A percentile compares a stretch with the other conserved stretches of the same genome.
Conservation (phyloP, 345 rosid species). For the Lepidium africanum region DNA sequence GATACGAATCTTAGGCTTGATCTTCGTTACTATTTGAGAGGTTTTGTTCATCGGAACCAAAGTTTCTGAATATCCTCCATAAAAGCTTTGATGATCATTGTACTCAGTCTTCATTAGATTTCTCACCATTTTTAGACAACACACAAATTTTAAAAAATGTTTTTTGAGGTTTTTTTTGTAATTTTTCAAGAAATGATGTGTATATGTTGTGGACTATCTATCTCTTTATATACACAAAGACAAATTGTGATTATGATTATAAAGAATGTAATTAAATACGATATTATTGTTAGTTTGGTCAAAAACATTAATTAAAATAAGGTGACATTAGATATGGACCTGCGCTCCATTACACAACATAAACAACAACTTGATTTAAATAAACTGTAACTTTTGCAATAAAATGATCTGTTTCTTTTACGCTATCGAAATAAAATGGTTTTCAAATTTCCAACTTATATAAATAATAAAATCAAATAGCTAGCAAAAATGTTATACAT, state of each 20-base stretch:
- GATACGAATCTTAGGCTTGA: constrained; percentile 72
- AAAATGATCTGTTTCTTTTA: constrained; percentile 16
- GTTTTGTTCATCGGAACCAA: constrained; percentile 34
- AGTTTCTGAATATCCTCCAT: constrained; percentile 18
- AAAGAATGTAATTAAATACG: constrained; percentile 8
- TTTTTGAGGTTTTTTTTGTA: not conserved
- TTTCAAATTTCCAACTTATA: not conserved
- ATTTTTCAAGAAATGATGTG: constrained; percentile 1
- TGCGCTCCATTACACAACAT: constrained; percentile 18
- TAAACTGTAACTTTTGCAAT: constrained; percentile 1
- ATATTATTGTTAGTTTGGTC: constrained; percentile 9
- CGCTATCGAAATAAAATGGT: constrained; percentile 5
- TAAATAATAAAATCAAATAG: not conserved
- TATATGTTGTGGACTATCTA: constrained; percentile 10
- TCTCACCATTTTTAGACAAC: constrained; percentile 14
- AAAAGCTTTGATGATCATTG: constrained; percentile 13
- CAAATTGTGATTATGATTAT: too few relatives aligned
- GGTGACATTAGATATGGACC: constrained; percentile 3
- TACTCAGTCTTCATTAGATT: constrained; percentile 15
- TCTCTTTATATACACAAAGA: constrained; percentile 4
- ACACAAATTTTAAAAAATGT: not conserved
- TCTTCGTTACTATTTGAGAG: constrained; percentile 49
- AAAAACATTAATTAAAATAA: not conserved
- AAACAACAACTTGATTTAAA: not conserved
- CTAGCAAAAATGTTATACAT: not conserved